A percentile compares a stretch with the other conserved stretches of the same genome.
phyloP scores from a whole-genome alignment of 116 monocot species.

The Papilionanthe hybrid region DNA sequence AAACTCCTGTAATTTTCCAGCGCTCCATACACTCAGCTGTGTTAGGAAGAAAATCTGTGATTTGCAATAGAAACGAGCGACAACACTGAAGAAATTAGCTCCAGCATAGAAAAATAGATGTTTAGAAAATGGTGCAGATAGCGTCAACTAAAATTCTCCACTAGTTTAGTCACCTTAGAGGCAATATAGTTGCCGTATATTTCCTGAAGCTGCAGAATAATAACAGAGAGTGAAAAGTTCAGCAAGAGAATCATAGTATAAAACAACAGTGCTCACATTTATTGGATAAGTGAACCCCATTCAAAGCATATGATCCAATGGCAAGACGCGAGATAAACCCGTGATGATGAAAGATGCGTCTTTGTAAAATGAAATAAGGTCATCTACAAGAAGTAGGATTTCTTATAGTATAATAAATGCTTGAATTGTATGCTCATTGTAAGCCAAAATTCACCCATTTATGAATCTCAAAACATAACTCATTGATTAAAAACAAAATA shows the following conservation, averaged over 20 bases:
- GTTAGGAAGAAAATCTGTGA: background rate
- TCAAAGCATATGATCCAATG: too few relatives aligned
- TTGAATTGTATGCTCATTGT: too few relatives aligned
- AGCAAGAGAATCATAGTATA: background rate
- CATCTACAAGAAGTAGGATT: too few relatives aligned
- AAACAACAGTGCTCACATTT: background rate
- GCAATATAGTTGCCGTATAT: constrained; percentile 23
- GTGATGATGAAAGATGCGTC: too few relatives aligned
- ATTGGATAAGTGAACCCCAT: too few relatives aligned
- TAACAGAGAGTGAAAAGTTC: background rate
- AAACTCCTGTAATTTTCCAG: background rate
- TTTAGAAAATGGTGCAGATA: background rate
- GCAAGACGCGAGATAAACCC: too few relatives aligned
- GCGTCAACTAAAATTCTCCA: background rate
- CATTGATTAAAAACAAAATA: too few relatives aligned
- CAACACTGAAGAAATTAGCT: background rate
- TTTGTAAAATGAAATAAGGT: too few relatives aligned
- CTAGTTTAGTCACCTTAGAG: constrained; percentile 12
- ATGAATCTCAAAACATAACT: too few relatives aligned
- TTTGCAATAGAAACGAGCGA: background rate
- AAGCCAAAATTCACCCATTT: too few relatives aligned
- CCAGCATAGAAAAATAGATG: background rate
- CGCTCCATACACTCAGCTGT: background rate
- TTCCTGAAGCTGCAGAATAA: constrained; percentile 23
- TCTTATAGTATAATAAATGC: too few relatives aligned